A percentile compares a stretch with the other conserved stretches of the same genome.
phyloP scores from a whole-genome alignment of 176 grass and related monocot genomes.

The Themeda triandra region DNA sequence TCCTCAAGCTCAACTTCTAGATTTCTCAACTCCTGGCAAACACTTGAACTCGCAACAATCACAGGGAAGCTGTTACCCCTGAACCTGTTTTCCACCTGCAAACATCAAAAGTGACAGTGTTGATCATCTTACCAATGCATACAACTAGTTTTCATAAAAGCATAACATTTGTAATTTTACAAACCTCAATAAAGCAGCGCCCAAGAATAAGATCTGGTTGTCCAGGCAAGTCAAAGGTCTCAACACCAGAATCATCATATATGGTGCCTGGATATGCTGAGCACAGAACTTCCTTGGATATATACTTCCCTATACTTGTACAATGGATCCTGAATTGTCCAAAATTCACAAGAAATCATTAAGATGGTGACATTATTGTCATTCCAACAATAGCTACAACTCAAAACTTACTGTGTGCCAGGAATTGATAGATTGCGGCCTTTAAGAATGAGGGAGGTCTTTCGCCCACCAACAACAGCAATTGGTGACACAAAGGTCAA shows the following conservation, averaged over 20 bases:
- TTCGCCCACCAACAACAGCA: constrained; percentile 76
- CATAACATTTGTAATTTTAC: neutral
- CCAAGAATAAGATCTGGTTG: constrained; percentile 58
- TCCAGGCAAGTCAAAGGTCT: constrained; percentile 86
- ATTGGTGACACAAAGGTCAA: constrained; percentile 87
- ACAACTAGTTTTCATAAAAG: constrained; percentile 3
- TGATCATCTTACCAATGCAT: constrained; percentile 16
- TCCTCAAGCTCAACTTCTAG: constrained; percentile 82
- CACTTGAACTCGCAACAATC: constrained; percentile 66
- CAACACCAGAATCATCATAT: constrained; percentile 94
- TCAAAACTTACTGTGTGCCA: constrained; percentile 80
- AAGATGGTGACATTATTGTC: neutral
- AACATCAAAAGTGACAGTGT: constrained; percentile 38
- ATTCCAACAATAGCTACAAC: neutral
- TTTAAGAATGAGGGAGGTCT: constrained; percentile 72
- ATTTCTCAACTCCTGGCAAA: constrained; percentile 78
- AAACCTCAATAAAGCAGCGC: constrained; percentile 94
- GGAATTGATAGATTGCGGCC: constrained; percentile 93
- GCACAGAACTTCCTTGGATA: constrained; percentile 84
- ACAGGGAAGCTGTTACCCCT: constrained; percentile 94
- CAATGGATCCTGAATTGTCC: constrained; percentile 76
- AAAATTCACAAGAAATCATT: neutral
- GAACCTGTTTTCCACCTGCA: constrained; percentile 96
- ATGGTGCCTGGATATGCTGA: constrained; percentile 93
- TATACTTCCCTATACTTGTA: constrained; percentile 83